Base-by-base conservation (phyloP, 2,329 filamentous ascomycete genomes). In the Pyrenophora teres region DNA sequence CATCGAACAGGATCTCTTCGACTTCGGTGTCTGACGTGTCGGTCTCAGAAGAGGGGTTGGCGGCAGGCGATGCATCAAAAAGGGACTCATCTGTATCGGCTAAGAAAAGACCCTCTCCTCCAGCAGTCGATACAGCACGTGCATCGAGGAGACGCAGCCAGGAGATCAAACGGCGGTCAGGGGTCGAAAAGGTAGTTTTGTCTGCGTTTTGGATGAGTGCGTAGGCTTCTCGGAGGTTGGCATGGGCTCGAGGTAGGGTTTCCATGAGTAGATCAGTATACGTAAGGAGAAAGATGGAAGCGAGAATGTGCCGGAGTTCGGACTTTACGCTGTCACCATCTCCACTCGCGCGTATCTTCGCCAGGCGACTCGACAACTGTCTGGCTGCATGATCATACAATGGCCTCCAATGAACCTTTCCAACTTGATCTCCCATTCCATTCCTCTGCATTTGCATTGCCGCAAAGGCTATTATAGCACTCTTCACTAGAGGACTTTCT, bases 111-210 rank as follows among this genome's bases (percentile, higher is more conserved):
- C 81, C 81, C 48, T 83, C 81, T 1, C 81, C 81, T 3, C 82
- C 82, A 1, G 81, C 81, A 2, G 67, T 70, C 9, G 80, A 81
- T 10, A 83, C 81, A 3, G 81, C 81, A 8, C 81, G 74, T 1
- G 79, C 81, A 56, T 84, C 82, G 3, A 84, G 73, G 2, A 84
- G 71, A 3, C 81, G 78, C 31, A 84, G 75, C 82, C 81, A 84
- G 2, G 78, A 78, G 30, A 84, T 72, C 0, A 83, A 60, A 7
- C 80, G 76, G 53, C 77, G 76, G 57, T 83, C 80, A 3, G 67
- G 62, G 4, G 55, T 49, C 3, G 65, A 66, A 38, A 70, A 63
- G 2, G 50, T 47, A 18, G 50, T 49, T 27, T 67, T 68, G 10
- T 63, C 46, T 6, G 49, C 46, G 30, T 56, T 63, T 31, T 77